Evolutionary conservation across 2,329 filamentous ascomycete genomes (phyloP), one percentile per base, ranked within the genome.

Genomic region (Pseudocercospora pini-densiflorae): DNA sequence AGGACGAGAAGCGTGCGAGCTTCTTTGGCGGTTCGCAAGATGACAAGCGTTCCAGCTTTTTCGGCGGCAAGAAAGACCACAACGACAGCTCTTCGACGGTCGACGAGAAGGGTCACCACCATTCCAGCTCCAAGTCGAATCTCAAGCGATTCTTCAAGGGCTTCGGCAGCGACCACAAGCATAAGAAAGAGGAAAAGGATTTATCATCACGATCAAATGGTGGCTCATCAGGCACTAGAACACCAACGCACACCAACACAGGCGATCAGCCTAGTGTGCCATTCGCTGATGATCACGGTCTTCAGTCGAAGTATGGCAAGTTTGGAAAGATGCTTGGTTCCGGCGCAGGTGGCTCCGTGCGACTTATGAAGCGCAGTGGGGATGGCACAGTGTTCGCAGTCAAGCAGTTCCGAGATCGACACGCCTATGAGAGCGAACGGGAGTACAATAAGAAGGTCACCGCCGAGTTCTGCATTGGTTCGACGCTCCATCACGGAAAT

Each of bases 401-500:
- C 61, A 99, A 99, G 80, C 94, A 99, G 77, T 99, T 99, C 81
- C 86, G 95, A 61, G 89, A 94, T 62, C 89, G 93, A 36, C 94
- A 99, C 79, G 89, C 91, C 0, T 97, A 97, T 80, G 95, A 99
- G 80, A 92, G 90, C 1, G 92, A 97, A 77, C 93, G 92, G 75
- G 95, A 98, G 72, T 99, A 99, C 76, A 92, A 93, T 72, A 99
- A 99, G 81, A 99, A 99, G 78, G 89, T 99, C 55, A 99, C 95
- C 0, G 94, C 95, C 2, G 95, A 99, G 77, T 99, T 99, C 79
- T 99, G 95, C 77, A 94, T 99, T 72, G 95, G 95, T 12, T 98
- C 94, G 2, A 97, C 95, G 0, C 84, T 99, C 43, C 95, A 98
- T 75, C 95, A 99, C 75, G 94, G 95, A 74, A 99, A 99, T 77